These are phyloP conservation scores for Cercospora berteroae DNA, from an alignment of 2,329 filamentous ascomycete species.

Conservation along the genomic window DNA sequence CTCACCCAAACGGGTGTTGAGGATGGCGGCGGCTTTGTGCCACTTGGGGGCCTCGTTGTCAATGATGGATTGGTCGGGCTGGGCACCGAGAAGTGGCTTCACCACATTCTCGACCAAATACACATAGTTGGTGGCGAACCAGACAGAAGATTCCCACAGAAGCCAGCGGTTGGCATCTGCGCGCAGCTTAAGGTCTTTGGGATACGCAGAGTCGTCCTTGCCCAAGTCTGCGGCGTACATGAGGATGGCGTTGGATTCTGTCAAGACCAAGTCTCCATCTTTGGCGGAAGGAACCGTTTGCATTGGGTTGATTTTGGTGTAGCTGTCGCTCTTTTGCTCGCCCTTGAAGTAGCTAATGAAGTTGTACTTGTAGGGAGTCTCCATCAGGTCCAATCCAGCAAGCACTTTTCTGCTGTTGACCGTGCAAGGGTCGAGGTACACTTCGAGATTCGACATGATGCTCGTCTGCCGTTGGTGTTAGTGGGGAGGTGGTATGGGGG, in stretches of 20 bases:
- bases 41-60: constrained; percentile 39
- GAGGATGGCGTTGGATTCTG: constrained; percentile 46
- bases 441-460: constrained; percentile 30
- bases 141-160: constrained; percentile 44
- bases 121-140: constrained; percentile 43
- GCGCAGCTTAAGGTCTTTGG: constrained; percentile 42
- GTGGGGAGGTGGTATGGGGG: background rate
- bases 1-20: constrained; percentile 41
- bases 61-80: constrained; percentile 40
- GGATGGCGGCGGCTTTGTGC: constrained; percentile 40
- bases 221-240: constrained; percentile 42
- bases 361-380: constrained; percentile 39
- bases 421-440: constrained; percentile 44
- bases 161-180: constrained; percentile 45
- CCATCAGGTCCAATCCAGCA: constrained; percentile 41
- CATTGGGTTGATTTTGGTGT: constrained; percentile 41
- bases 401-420: constrained; percentile 46
- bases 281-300: constrained; percentile 43
- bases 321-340: constrained; percentile 40
- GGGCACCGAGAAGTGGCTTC: constrained; percentile 40
- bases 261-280: constrained; percentile 42
- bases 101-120: constrained; percentile 45
- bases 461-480: background rate
- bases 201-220: constrained; percentile 37
- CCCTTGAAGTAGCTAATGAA: constrained; percentile 43